Percentiles rank a stretch among this genome's conserved stretches.
Conservation (phyloP, 495 filamentous ascomycete genomes). For the Penicillium manginii region DNA sequence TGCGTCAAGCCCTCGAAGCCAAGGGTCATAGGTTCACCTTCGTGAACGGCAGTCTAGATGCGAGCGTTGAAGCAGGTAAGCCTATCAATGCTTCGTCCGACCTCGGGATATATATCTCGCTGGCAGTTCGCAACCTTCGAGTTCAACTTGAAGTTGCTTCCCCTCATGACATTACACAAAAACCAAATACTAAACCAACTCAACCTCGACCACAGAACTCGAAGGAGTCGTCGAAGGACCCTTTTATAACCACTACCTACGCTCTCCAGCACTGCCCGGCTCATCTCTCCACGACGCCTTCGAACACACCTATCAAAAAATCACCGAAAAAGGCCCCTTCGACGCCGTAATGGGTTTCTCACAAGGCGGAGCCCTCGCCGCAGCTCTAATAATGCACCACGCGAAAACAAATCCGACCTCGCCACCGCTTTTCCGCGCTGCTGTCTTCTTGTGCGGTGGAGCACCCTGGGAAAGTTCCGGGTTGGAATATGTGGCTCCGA, state of each 20-base stretch:
- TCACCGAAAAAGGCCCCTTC: conserved; percentile 45
- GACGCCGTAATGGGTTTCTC: conserved; percentile 53
- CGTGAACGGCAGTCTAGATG: conserved; percentile 35
- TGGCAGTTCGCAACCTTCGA: too few species aligned
- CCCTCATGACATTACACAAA: too few species aligned
- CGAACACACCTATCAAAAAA: conserved; percentile 34
- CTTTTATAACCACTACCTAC: conserved; percentile 44
- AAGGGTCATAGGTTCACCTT: conserved; percentile 41
- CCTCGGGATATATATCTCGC: too few species aligned
- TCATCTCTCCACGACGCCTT: conserved; percentile 34
- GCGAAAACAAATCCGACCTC: conserved; percentile 30
- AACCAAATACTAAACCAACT: too few species aligned
- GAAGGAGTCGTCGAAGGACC: conserved; percentile 40
- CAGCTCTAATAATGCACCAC: conserved; percentile 39
- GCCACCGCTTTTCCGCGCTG: conserved; percentile 40
- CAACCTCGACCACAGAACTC: conserved; percentile 28
- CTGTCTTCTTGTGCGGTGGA: conserved; percentile 46
- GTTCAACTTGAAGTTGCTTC: too few species aligned
- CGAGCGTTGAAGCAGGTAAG: conserved; percentile 37
- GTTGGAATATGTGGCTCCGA: conserved; percentile 14
- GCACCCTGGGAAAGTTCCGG: conserved; percentile 37
- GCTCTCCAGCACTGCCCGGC: conserved; percentile 27
- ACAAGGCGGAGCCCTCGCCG: conserved; percentile 47
- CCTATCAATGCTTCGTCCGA: neutral
- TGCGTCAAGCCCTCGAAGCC: conserved; percentile 34